A percentile compares a stretch with the other conserved stretches of the same genome.
These are phyloP conservation scores for Leccinum sublutescens DNA, from an alignment of 768 basidiomycete species.

Conservation along the genomic window DNA sequence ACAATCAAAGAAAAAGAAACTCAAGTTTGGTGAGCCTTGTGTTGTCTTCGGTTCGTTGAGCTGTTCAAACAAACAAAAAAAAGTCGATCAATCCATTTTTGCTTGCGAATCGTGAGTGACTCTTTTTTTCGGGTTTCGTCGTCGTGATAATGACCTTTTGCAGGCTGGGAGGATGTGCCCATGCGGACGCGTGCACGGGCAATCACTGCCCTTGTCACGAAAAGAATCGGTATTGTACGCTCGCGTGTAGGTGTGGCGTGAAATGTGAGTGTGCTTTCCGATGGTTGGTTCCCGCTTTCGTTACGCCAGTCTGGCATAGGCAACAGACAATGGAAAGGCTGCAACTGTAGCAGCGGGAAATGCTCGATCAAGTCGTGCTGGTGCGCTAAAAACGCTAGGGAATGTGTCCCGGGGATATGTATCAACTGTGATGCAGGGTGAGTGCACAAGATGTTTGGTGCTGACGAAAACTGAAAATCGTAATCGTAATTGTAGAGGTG, in stretches of 20 bases:
- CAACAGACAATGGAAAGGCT: slow-evolving; percentile 16
- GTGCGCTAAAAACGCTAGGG: slow-evolving; percentile 37
- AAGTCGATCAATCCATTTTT: slow-evolving; percentile 8
- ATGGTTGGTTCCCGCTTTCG: not conserved
- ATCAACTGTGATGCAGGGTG: slow-evolving; percentile 42
- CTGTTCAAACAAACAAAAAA: too few species aligned
- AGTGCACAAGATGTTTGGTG: slow-evolving; percentile 3
- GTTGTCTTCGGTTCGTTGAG: too few species aligned
- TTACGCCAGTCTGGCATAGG: slow-evolving; percentile 3
- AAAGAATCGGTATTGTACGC: slow-evolving; percentile 41
- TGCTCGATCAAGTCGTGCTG: slow-evolving; percentile 29
- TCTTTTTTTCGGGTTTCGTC: too few species aligned
- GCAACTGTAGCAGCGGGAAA: slow-evolving; percentile 30
- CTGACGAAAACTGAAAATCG: too few species aligned
- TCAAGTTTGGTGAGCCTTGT: slow-evolving; percentile 16
- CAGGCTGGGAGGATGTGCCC: slow-evolving; percentile 42
- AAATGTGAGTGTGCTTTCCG: slow-evolving; percentile 34
- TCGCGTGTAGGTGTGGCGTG: slow-evolving; percentile 46
- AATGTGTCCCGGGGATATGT: slow-evolving; percentile 58
- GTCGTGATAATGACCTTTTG: not conserved
- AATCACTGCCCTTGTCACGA: slow-evolving; percentile 41
- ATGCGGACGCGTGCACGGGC: slow-evolving; percentile 46
- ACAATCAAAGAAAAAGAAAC: slow-evolving; percentile 4
- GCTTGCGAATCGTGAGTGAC: slow-evolving; percentile 14
- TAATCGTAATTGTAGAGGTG: slow-evolving; percentile 21